phyloP scores from a whole-genome alignment of 495 filamentous ascomycete species.

The Pyrenopolyporus hunteri region DNA sequence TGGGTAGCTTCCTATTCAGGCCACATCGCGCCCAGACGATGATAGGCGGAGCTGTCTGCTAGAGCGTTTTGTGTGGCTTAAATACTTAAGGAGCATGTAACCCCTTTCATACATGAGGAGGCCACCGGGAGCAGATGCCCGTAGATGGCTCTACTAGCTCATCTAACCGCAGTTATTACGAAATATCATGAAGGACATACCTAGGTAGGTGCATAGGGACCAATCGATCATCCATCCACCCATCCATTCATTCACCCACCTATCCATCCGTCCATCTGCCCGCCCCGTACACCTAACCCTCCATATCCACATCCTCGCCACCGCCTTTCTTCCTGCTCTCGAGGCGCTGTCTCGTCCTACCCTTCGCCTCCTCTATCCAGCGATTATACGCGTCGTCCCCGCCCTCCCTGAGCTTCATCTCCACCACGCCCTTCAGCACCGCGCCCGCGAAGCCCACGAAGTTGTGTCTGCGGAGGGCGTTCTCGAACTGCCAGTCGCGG shows the following conservation, averaged over 20 bases:
- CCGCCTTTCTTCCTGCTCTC: slow-evolving; percentile 56
- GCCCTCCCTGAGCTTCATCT: slow-evolving; percentile 67
- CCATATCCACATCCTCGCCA: slow-evolving; percentile 53
- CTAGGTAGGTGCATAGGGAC: background rate
- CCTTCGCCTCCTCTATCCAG: slow-evolving; percentile 81
- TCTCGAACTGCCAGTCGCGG: slow-evolving; percentile 91
- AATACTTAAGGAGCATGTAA: background rate
- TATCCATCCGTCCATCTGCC: too few relatives aligned
- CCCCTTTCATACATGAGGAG: background rate
- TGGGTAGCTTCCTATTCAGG: slow-evolving; percentile 4
- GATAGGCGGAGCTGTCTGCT: background rate
- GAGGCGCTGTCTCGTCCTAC: slow-evolving; percentile 70
- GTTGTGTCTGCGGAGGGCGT: slow-evolving; percentile 89
- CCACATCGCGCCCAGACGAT: background rate
- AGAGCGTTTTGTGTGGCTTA: background rate
- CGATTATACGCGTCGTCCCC: slow-evolving; percentile 67
- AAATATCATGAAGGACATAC: background rate
- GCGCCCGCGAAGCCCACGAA: slow-evolving; percentile 96
- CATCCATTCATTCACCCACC: too few relatives aligned
- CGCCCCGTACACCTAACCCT: slow-evolving; percentile 31
- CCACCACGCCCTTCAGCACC: slow-evolving; percentile 83
- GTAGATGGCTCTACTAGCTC: background rate
- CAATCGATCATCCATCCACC: too few relatives aligned
- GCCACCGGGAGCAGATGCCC: background rate
- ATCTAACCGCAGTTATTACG: background rate